A percentile compares a stretch with the other conserved stretches of the same genome.
phyloP scores from a whole-genome alignment of 1,284 basidiomycete genomes.

The Pseudozyma hubeiensis region DNA sequence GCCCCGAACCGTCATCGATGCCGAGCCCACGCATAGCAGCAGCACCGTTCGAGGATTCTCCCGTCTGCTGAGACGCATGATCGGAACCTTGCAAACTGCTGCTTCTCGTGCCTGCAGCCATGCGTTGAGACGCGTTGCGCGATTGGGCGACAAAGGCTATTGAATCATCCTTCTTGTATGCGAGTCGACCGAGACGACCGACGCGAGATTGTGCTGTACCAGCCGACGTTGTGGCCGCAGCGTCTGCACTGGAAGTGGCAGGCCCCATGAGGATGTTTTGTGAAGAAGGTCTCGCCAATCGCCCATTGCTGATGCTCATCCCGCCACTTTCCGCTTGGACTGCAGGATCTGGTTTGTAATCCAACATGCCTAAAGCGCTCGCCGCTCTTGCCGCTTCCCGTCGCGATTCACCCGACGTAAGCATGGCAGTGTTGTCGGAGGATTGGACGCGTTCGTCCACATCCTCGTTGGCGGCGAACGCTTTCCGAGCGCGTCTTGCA shows the following conservation, averaged over 20 bases:
- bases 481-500: conserved; percentile 23
- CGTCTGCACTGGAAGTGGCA: too few species aligned
- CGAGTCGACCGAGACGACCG: conserved; percentile 41
- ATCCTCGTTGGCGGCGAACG: conserved; percentile 8
- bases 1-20: conserved; percentile 10
- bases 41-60: not conserved
- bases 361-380: conserved; percentile 31
- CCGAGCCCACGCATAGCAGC: conserved; percentile 20
- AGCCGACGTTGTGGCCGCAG: too few species aligned
- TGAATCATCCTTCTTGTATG: conserved; percentile 52
- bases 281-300: conserved; percentile 24
- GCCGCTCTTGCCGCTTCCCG: conserved; percentile 9
- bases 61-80: not conserved
- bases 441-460: conserved; percentile 1
- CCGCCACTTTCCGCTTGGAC: not conserved
- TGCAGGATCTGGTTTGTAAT: conserved; percentile 11
- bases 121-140: conserved; percentile 27
- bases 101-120: conserved; percentile 3
- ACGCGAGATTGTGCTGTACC: conserved; percentile 13
- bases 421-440: not conserved
- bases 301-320: not conserved
- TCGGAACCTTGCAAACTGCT: conserved; percentile 9
- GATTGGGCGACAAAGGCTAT: conserved; percentile 39
- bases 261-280: conserved; percentile 28
- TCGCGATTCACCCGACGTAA: not conserved